Percentiles rank a stretch among this genome's conserved stretches.
phyloP scores from a whole-genome alignment of 371 early-diverging fungal species.

The Nosema muscidifuracis region DNA sequence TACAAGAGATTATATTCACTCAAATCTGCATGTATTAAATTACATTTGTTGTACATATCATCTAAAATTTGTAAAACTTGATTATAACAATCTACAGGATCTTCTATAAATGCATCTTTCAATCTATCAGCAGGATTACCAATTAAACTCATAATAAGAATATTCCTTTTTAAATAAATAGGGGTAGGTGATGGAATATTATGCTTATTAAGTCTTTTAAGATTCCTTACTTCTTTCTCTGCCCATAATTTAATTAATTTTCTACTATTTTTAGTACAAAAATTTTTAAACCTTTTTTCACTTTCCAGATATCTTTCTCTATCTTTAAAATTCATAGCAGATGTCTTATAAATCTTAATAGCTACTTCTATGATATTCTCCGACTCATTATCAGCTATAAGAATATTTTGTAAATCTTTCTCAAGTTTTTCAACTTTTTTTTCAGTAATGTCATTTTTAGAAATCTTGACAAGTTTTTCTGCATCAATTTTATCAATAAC shows the following conservation, averaged over 20 bases:
- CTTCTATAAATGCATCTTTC: conserved; percentile 76
- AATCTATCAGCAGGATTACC: conserved; percentile 82
- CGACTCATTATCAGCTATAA: no score
- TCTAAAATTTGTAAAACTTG: conserved; percentile 79
- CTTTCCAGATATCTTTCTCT: conserved; percentile 93
- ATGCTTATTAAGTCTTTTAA: conserved; percentile 76
- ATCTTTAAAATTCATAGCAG: conserved; percentile 90
- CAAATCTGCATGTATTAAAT: conserved; percentile 93
- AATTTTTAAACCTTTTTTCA: conserved; percentile 88
- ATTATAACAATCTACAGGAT: conserved; percentile 70
- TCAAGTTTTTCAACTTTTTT: neutral
- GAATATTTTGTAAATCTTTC: no score
- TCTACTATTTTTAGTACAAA: conserved; percentile 86
- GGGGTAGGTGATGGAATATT: conserved; percentile 90
- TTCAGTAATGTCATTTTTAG: neutral
- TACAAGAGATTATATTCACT: conserved; percentile 92
- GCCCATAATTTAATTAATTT: conserved; percentile 99
- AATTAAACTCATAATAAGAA: conserved; percentile 87
- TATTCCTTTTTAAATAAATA: conserved; percentile 80
- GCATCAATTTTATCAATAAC: neutral
- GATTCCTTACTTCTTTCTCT: conserved; percentile 97
- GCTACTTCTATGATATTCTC: conserved; percentile 75
- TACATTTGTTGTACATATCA: conserved; percentile 82
- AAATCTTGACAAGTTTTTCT: neutral
- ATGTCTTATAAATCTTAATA: conserved; percentile 97